A percentile compares a stretch with the other conserved stretches of the same genome.
Evolutionary conservation across 2,329 filamentous ascomycete genomes (phyloP).

Genomic region (Alternaria sp.): DNA sequence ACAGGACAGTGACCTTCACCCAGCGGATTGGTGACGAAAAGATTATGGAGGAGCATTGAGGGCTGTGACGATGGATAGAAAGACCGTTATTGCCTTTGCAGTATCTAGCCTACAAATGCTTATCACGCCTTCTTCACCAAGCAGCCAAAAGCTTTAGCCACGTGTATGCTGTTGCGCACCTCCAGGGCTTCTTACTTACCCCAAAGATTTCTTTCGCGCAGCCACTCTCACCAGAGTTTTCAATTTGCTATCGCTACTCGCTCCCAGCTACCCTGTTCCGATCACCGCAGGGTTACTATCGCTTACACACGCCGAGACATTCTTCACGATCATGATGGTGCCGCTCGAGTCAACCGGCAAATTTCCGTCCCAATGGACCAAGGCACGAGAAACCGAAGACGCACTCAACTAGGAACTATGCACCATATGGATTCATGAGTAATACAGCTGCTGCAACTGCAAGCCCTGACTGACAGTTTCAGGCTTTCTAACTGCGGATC

Average conservation of each 20-base stretch:
- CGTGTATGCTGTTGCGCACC: not conserved
- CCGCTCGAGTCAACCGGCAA: not conserved
- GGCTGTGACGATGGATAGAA: not conserved
- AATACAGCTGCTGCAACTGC: not conserved
- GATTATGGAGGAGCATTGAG: conserved; percentile 48
- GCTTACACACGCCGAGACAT: conserved; percentile 2
- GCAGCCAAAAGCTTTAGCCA: not conserved
- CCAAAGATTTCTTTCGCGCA: not conserved
- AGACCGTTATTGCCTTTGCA: not conserved
- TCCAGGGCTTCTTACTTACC: not conserved
- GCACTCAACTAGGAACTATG: conserved; percentile 14
- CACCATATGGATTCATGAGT: conserved; percentile 20
- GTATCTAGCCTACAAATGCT: not conserved
- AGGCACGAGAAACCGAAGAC: conserved; percentile 15
- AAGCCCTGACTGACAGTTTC: not conserved
- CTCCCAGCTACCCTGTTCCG: not conserved
- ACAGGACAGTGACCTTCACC: conserved; percentile 51
- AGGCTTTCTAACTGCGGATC: not conserved
- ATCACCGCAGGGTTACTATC: conserved; percentile 6
- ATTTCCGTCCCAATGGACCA: conserved; percentile 1
- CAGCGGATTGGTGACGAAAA: conserved; percentile 47
- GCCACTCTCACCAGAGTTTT: not conserved
- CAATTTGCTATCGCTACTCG: not conserved
- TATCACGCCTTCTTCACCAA: conserved; percentile 4
- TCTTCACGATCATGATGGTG: conserved; percentile 3